phyloP scores from a whole-genome alignment of 1,284 basidiomycete species.

The Fomes fomentarius region DNA sequence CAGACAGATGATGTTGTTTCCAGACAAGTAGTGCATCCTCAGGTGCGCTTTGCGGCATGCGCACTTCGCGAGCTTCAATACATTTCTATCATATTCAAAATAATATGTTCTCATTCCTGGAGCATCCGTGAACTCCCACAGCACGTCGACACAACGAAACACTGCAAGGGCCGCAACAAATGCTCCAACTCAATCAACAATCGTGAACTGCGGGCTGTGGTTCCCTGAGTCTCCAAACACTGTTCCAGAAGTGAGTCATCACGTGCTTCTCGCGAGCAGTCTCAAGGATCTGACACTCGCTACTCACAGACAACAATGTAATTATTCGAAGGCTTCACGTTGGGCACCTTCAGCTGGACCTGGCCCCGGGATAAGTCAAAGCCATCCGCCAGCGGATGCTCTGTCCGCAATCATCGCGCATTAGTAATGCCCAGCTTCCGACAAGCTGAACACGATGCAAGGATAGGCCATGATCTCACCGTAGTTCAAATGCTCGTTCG shows the following conservation, averaged over 20 bases:
- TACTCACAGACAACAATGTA: conserved; percentile 44
- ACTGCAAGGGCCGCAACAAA: no score
- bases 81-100: not conserved
- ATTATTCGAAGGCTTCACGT: conserved; percentile 24
- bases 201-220: conserved; percentile 42
- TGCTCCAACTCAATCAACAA: conserved; percentile 14
- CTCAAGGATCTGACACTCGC: no score
- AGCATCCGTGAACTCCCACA: no score
- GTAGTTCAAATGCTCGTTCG: conserved; percentile 39
- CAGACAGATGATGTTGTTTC: not conserved
- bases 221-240: conserved; percentile 50
- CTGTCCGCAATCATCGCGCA: conserved; percentile 34
- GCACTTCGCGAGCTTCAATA: conserved; percentile 11
- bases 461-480: conserved; percentile 26
- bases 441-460: not conserved
- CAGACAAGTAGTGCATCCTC: not conserved
- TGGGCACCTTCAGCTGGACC: conserved; percentile 40
- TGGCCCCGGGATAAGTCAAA: conserved; percentile 43
- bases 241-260: conserved; percentile 23
- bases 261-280: no score
- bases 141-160: no score
- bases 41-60: conserved; percentile 17
- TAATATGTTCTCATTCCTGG: no score
- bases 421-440: not conserved
- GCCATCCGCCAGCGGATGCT: conserved; percentile 42